phyloP scores from a whole-genome alignment of 73 alveolate genomes.

The Symbiodinium natans region DNA sequence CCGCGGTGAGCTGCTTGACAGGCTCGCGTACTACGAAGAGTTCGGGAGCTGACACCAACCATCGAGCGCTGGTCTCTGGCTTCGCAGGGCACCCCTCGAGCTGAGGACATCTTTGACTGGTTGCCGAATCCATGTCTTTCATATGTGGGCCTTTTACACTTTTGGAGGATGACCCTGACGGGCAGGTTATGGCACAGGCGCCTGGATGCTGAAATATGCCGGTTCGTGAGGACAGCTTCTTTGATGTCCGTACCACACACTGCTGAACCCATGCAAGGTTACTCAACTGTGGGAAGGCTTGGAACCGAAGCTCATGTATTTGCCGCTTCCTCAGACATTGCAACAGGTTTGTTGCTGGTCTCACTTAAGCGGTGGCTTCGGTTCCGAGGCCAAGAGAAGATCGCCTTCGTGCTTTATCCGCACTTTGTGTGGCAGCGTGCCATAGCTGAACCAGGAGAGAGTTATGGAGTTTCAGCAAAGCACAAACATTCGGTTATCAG shows the following conservation, averaged over 20 bases:
- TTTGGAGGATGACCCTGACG: constrained; percentile 67
- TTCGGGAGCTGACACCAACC: neutral
- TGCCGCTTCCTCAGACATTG: neutral
- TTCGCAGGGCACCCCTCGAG: constrained; percentile 60
- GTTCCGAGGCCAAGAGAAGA: constrained; percentile 37
- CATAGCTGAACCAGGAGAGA: neutral
- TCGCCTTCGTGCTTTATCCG: constrained; percentile 63
- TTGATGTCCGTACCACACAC: neutral
- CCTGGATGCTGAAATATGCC: neutral
- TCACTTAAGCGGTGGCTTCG: neutral
- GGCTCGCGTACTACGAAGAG: neutral
- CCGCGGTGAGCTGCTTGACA: neutral
- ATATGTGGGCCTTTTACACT: no score
- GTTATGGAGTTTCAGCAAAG: no score
- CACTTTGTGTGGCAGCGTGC: constrained; percentile 79
- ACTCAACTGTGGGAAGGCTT: constrained; percentile 49
- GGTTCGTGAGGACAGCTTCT: no score
- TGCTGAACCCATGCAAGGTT: neutral
- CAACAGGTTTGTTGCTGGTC: no score
- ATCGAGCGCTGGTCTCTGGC: constrained; percentile 60
- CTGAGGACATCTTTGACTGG: constrained; percentile 1
- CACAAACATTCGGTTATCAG: no score
- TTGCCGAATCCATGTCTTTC: neutral
- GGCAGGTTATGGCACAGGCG: constrained; percentile 58
- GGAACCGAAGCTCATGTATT: constrained; percentile 83